Evolutionary conservation across 352 stramenopile species (phyloP), one percentile per base, ranked within the genome.

Genomic region (Saprolegnia diclina): DNA sequence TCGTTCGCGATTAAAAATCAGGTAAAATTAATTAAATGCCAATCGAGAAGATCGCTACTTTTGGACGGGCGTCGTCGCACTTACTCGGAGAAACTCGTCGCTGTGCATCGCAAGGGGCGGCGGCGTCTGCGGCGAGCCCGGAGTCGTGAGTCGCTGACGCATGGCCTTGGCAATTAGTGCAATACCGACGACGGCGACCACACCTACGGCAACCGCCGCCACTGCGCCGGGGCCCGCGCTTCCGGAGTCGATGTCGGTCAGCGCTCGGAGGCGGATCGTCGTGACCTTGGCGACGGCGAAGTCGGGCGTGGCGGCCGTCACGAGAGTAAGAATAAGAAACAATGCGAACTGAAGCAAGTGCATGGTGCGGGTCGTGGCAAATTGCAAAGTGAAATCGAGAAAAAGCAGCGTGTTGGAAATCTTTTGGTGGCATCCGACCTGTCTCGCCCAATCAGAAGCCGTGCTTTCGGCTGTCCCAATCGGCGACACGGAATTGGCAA

Each of bases 151-250:
- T 16, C 52, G 52, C 13, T 59, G 11, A 19, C 52, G 52, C 52
- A 59, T n/a, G 24, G 35, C 52, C 35, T 59, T 59, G 35, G 35
- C 52, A 9, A 59, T 40, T 3, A 59, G 24, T 59, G 52, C 52
- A 11, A 59, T 59, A 11, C 11, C 52, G 3, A 59, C 24, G 9
- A 59, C 52, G 16, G 13, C 52, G 16, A 10, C 52, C 13, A 59
- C 52, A 59, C 13, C 2, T 10, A 1, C 52, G 16, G 19, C 13
- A 59, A 40, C 10, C 11, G 13, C 42, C 4, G 10, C 3, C 1
- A 7, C 13, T n/a, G 18, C 42, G 18, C 11, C 18, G 42, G 18
- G 42, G 1, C 13, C 18, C 42, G 7, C 4, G 42, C 42, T 48
- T 1, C 13, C 42, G 42, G 42, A 48, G 42, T 4, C 42, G 42